These are phyloP conservation scores for Pontederia paniculata DNA, from an alignment of 176 grass and related monocot genomes.

Conservation along the genomic window DNA sequence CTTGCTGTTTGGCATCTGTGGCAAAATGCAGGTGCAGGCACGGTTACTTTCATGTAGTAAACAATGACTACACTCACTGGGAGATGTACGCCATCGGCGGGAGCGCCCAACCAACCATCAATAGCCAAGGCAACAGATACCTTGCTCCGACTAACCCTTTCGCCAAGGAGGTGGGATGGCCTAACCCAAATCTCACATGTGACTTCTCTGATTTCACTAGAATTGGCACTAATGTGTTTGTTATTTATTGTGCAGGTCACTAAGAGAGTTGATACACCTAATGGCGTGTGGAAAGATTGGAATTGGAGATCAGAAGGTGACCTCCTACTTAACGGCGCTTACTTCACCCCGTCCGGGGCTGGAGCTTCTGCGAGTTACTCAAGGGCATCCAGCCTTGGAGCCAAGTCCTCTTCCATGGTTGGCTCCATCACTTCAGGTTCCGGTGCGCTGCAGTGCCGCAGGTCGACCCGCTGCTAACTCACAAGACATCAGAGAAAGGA, in stretches of 20 bases:
- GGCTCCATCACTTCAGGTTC: slow-evolving; percentile 20
- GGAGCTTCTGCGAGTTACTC: slow-evolving; percentile 31
- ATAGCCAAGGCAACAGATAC: slow-evolving; percentile 40
- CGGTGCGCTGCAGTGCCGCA: slow-evolving; percentile 17
- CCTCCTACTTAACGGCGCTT: slow-evolving; percentile 32
- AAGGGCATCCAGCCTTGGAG: slow-evolving; percentile 38
- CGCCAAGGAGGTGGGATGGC: slow-evolving; percentile 29
- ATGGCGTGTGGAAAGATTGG: slow-evolving; percentile 27
- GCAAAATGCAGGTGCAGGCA: slow-evolving; percentile 28
- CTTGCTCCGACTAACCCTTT: slow-evolving; percentile 25
- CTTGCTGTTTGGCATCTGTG: no score
- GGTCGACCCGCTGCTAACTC: slow-evolving; percentile 18
- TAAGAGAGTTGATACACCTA: slow-evolving; percentile 24
- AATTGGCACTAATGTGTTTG: neutral
- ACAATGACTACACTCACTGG: slow-evolving; percentile 45
- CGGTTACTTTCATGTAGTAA: slow-evolving; percentile 39
- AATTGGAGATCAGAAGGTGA: slow-evolving; percentile 44
- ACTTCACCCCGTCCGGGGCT: slow-evolving; percentile 33
- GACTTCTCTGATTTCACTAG: no score
- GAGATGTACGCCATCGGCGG: slow-evolving; percentile 46
- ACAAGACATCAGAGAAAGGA: neutral
- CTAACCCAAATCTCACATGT: neutral
- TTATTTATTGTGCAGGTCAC: slow-evolving; percentile 18
- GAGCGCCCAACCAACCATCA: slow-evolving; percentile 35
- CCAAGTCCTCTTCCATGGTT: slow-evolving; percentile 34